Evolutionary conservation across 2,329 filamentous ascomycete species (phyloP), one percentile per base, ranked within the genome.

Genomic region (Aschersonia sp.): DNA sequence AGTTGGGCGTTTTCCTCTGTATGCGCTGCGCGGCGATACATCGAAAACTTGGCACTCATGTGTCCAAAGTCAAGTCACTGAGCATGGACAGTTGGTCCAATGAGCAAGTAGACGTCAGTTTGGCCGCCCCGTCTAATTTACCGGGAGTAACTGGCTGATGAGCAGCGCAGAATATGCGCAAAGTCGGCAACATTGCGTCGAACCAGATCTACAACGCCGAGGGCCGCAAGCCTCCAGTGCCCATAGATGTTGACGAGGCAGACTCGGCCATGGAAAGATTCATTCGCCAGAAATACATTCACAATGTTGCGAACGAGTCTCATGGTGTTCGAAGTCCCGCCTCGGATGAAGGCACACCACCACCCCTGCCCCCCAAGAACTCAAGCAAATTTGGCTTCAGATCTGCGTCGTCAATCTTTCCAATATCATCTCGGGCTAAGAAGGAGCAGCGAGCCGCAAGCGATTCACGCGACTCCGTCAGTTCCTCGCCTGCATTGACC

Each of bases 81-180:
- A 97, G 85, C 65, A 97, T 98, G 89, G 92, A 98, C 67, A 92
- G 84, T 56, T 98, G 92, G 92, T 81, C 85, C 45, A 83, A 83
- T 59, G 92, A 97, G 51, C 92, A 98, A 68, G 89, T 98, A 53
- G 92, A 98, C 68, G 89, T 95, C 71, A 67, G 78, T 50, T 37
- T 12, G 4, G 47, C 45, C 33, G 11, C 40, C 8, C 22, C 22
- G 22, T 22, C 22, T 37, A 2, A 37, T 37, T 5, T 12, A 37
- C 35, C 22, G 22, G 35, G 8, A 9, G 12, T 12, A 37, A 37
- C 8, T 9, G 35, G 35, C 35, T 37, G 35, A 37, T 37, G 8
- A 9, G 8, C 12, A 9, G 8, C 3, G 7, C 42, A 96, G 87
- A 90, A 83, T 60, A 98, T 98, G 92, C 92, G 86, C 68, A 84